These are phyloP conservation scores for Zelonia costaricensis DNA, from an alignment of 208 protist species.

Conservation along the genomic window DNA sequence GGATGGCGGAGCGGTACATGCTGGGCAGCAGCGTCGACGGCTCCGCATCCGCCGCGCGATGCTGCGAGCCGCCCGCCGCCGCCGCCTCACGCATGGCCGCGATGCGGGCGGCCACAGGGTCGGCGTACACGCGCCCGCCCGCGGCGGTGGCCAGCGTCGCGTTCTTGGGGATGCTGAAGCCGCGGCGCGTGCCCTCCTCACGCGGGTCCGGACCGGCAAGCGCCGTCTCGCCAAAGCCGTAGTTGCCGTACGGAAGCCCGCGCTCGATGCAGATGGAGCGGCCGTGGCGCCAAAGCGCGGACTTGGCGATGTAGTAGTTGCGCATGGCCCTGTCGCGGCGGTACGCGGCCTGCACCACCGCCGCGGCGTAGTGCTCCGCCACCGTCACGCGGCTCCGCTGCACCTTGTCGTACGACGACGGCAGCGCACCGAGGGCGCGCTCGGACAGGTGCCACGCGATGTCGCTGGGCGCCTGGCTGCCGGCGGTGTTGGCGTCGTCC, in stretches of 20 bases:
- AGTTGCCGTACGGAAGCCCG: conserved; percentile 54
- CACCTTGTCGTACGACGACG: conserved; percentile 20
- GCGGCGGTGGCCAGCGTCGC: conserved; percentile 18
- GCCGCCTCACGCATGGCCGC: conserved; percentile 23
- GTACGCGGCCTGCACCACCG: conserved; percentile 85
- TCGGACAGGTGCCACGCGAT: conserved; percentile 75
- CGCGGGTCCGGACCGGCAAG: conserved; percentile 61
- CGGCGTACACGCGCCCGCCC: conserved; percentile 17
- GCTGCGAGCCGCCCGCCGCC: conserved; percentile 10
- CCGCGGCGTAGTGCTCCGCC: conserved; percentile 81
- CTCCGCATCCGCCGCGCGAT: conserved; percentile 12
- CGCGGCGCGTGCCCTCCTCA: conserved; percentile 49
- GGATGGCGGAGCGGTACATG: conserved; percentile 78
- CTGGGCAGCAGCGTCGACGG: conserved; percentile 50
- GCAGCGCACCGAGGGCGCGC: conserved; percentile 38
- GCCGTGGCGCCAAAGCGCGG: conserved; percentile 60
- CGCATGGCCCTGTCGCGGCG: conserved; percentile 71
- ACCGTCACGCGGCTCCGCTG: conserved; percentile 38
- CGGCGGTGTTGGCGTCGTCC: conserved; percentile 34
- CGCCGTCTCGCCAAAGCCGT: conserved; percentile 60
- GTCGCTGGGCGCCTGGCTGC: conserved; percentile 49
- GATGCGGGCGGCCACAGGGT: conserved; percentile 29
- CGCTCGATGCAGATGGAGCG: conserved; percentile 60
- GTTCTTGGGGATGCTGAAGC: conserved; percentile 49
- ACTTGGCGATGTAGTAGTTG: conserved; percentile 43